These are phyloP conservation scores for Crithidia expoeki DNA, from an alignment of 208 protist species.

Conservation along the genomic window DNA sequence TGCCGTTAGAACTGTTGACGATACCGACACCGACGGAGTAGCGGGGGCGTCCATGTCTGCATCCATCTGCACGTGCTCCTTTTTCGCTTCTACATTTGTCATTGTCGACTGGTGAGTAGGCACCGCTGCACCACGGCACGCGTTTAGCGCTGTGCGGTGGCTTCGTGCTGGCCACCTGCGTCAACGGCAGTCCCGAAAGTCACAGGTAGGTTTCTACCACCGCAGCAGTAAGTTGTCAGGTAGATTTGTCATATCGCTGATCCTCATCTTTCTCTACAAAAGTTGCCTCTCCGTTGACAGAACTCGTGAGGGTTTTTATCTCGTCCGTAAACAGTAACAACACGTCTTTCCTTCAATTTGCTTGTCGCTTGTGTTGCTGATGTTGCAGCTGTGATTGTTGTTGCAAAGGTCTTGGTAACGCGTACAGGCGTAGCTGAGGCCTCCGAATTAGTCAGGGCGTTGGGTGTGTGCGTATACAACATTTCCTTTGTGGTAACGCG, in stretches of 20 bases:
- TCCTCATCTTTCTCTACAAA: too few species aligned
- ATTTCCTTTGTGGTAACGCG: background rate
- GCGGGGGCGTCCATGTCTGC: too few species aligned
- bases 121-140: background rate
- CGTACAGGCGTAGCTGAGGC: background rate
- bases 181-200: slow-evolving; percentile 4
- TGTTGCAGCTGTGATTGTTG: background rate
- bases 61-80: too few species aligned
- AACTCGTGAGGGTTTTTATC: too few species aligned
- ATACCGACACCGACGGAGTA: too few species aligned
- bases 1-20: too few species aligned
- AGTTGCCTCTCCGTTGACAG: too few species aligned
- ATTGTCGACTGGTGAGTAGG: background rate
- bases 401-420: background rate
- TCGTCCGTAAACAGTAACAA: too few species aligned
- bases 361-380: too few species aligned
- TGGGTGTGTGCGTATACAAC: background rate
- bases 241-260: background rate
- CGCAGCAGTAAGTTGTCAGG: background rate
- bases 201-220: background rate
- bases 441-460: slow-evolving; percentile 4
- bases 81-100: background rate
- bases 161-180: slow-evolving; percentile 9
- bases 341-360: too few species aligned
- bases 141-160: slow-evolving; percentile 9